phyloP scores from a whole-genome alignment of 202 grass and related monocot genomes.

The Setaria italica region DNA sequence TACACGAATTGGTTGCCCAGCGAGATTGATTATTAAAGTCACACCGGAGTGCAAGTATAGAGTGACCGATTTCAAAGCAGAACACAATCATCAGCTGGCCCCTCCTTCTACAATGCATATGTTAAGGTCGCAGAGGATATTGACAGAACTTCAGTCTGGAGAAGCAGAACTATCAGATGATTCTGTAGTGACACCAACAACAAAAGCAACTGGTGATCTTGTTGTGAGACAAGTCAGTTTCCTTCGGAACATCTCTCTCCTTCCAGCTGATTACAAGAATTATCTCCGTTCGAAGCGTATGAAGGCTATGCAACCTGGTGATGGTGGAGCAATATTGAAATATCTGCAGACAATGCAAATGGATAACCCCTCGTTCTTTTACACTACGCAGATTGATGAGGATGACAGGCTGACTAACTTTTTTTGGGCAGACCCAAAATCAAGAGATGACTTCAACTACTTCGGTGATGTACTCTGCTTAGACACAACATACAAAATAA shows the following conservation, averaged over 20 bases:
- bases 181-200: conserved; percentile 75
- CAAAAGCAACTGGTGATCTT: conserved; percentile 75
- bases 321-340: conserved; percentile 83
- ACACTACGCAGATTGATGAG: conserved; percentile 96
- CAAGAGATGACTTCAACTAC: conserved; percentile 84
- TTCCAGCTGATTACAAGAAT: conserved; percentile 81
- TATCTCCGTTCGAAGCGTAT: conserved; percentile 76
- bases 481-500: conserved; percentile 89
- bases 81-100: conserved; percentile 89
- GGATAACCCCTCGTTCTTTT: conserved; percentile 87
- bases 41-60: conserved; percentile 67
- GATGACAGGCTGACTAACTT: conserved; percentile 96
- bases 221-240: conserved; percentile 76
- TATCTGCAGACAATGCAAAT: conserved; percentile 90
- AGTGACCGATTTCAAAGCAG: conserved; percentile 87
- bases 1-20: conserved; percentile 87
- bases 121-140: conserved; percentile 81
- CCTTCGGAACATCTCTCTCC: conserved; percentile 73
- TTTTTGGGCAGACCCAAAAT: conserved; percentile 96
- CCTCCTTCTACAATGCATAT: conserved; percentile 94
- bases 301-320: conserved; percentile 75
- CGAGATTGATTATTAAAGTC: conserved; percentile 83
- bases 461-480: conserved; percentile 87
- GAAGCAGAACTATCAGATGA: conserved; percentile 86
- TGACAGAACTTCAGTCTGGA: conserved; percentile 80